Evolutionary conservation across 2,329 filamentous ascomycete species (phyloP).

Genomic region (Colletotrichum acutatum): DNA sequence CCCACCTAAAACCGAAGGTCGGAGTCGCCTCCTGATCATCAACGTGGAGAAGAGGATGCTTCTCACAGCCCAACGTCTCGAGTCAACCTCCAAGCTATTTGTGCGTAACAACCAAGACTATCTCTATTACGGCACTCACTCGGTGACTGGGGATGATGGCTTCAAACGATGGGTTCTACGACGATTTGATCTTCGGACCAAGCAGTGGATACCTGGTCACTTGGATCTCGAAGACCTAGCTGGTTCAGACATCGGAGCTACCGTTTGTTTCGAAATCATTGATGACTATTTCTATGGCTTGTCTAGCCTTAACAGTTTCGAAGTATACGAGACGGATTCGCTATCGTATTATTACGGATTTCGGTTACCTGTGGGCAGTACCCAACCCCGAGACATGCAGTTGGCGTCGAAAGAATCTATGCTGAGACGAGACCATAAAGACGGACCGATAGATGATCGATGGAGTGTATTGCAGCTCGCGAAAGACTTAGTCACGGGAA

Average conservation of each 20-base stretch:
- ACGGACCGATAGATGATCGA: conserved; percentile 79
- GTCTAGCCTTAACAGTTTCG: conserved; percentile 72
- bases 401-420: conserved; percentile 57
- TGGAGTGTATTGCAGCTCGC: conserved; percentile 76
- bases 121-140: conserved; percentile 75
- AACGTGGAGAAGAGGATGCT: conserved; percentile 51
- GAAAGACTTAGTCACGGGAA: conserved; percentile 67
- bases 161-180: conserved; percentile 72
- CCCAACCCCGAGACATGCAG: conserved; percentile 51
- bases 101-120: conserved; percentile 71
- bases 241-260: conserved; percentile 73
- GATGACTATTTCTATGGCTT: conserved; percentile 75
- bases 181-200: conserved; percentile 58
- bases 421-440: conserved; percentile 74
- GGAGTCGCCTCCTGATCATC: conserved; percentile 65
- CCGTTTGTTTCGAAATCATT: conserved; percentile 78
- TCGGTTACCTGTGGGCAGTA: conserved; percentile 66
- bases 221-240: conserved; percentile 68
- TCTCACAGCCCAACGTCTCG: conserved; percentile 53
- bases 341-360: conserved; percentile 77
- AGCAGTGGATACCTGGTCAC: conserved; percentile 53
- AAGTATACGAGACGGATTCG: conserved; percentile 73
- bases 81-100: conserved; percentile 68
- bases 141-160: conserved; percentile 61
- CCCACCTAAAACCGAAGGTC: conserved; percentile 46